These are phyloP conservation scores for Ambrosia trifida DNA, from an alignment of 129 eudicot species.

Conservation along the genomic window DNA sequence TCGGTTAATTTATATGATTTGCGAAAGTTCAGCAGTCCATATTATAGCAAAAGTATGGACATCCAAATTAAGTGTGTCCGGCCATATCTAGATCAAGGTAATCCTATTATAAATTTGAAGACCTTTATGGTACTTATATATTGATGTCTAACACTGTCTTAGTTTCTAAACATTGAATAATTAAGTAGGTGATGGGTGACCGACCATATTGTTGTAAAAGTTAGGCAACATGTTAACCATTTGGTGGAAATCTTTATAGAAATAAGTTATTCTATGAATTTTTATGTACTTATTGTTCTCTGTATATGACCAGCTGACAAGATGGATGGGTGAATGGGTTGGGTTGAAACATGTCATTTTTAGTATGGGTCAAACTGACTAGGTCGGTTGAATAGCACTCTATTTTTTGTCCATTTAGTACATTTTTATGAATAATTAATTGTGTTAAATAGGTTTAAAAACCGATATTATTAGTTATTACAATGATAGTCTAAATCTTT, in stretches of 20 bases:
- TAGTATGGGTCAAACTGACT: not conserved
- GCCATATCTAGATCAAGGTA: constrained; percentile 49
- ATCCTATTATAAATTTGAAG: constrained; percentile 9
- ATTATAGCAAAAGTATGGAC: constrained; percentile 46
- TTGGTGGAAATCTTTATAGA: constrained; percentile 16
- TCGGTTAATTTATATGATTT: constrained; percentile 66
- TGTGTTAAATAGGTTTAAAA: too few relatives aligned
- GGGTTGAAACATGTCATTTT: not conserved
- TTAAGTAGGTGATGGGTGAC: too few relatives aligned
- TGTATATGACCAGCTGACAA: not conserved
- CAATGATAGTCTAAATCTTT: not conserved
- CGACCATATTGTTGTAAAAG: too few relatives aligned
- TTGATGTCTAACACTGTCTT: not conserved
- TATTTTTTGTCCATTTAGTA: not conserved
- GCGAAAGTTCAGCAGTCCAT: constrained; percentile 51
- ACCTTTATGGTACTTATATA: constrained; percentile 8
- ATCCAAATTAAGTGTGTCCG: constrained; percentile 72
- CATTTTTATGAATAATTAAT: too few relatives aligned
- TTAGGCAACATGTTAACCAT: not conserved
- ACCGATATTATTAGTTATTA: too few relatives aligned
- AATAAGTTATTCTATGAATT: not conserved
- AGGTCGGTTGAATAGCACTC: not conserved
- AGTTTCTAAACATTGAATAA: too few relatives aligned
- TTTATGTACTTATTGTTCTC: constrained; percentile 2
- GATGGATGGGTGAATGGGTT: not conserved